Conservation (phyloP, 2,329 filamentous ascomycete species). For the Diaporthe nobilis region DNA sequence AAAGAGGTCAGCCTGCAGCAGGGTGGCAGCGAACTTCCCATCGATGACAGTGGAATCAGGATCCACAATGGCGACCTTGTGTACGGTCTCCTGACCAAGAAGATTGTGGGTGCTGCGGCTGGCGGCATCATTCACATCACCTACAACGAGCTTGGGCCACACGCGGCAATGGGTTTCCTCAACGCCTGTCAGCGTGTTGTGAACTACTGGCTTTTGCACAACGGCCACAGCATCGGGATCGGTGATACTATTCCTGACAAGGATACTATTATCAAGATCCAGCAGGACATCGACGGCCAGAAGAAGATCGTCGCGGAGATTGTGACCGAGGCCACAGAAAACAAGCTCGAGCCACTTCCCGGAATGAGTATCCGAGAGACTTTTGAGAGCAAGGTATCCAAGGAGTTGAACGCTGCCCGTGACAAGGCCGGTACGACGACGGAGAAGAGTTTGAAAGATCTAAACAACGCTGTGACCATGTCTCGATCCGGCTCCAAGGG, state of each 20-base stretch:
- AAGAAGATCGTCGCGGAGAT: slow-evolving; percentile 85
- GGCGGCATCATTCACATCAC: slow-evolving; percentile 96
- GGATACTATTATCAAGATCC: slow-evolving; percentile 85
- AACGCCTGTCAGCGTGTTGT: slow-evolving; percentile 95
- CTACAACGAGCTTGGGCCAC: slow-evolving; percentile 92
- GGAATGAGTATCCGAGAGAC: slow-evolving; percentile 99
- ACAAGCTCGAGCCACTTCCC: slow-evolving; percentile 90
- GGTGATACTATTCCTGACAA: slow-evolving; percentile 97
- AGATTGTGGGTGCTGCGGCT: slow-evolving; percentile 89
- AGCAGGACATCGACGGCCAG: slow-evolving; percentile 83
- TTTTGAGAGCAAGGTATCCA: slow-evolving; percentile 97
- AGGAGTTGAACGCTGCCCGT: slow-evolving; percentile 94
- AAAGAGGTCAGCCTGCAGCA: slow-evolving; percentile 84
- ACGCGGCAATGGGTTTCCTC: slow-evolving; percentile 92
- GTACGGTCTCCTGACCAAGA: slow-evolving; percentile 93
- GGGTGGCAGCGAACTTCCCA: slow-evolving; percentile 74
- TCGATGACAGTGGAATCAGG: slow-evolving; percentile 83
- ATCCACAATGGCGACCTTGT: slow-evolving; percentile 91
- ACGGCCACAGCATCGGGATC: slow-evolving; percentile 98
- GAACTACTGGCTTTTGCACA: slow-evolving; percentile 96
- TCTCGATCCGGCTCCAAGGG: slow-evolving; percentile 97
- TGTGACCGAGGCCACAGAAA: slow-evolving; percentile 84
- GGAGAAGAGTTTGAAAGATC: slow-evolving; percentile 91
- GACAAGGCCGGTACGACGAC: slow-evolving; percentile 95
- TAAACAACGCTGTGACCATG: slow-evolving; percentile 98